These are phyloP conservation scores for Dorcoceras hygrometricum DNA, from an alignment of 257 asterid species.

Conservation along the genomic window DNA sequence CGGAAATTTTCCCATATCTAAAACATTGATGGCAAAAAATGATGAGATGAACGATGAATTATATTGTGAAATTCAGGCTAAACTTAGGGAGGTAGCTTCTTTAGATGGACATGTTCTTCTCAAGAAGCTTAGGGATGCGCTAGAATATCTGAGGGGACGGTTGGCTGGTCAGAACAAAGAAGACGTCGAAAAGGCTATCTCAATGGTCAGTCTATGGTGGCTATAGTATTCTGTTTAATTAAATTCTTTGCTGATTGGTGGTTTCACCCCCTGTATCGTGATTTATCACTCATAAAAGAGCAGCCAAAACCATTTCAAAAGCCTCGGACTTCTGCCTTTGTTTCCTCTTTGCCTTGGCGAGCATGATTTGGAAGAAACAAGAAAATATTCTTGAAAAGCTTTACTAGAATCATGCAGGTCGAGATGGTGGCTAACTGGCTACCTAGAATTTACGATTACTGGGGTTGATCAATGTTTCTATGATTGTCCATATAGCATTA, in stretches of 20 bases:
- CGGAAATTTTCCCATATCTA: neutral
- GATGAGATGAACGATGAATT: conserved; percentile 13
- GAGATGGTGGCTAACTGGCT: neutral
- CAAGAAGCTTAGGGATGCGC: conserved; percentile 95
- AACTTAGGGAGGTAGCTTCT: conserved; percentile 83
- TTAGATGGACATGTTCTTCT: conserved; percentile 94
- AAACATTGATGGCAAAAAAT: neutral
- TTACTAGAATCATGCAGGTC: too few species aligned
- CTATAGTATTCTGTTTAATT: neutral
- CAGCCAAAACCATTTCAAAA: neutral
- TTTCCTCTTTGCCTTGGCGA: neutral
- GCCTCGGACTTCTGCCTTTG: neutral
- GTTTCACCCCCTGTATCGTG: neutral
- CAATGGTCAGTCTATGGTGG: conserved; percentile 58
- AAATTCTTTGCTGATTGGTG: neutral
- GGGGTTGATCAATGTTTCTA: neutral
- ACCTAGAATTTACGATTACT: neutral
- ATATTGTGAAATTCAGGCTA: conserved; percentile 56
- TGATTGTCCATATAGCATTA: neutral
- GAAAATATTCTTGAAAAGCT: neutral
- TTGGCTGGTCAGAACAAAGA: conserved; percentile 79
- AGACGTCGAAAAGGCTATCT: conserved; percentile 86
- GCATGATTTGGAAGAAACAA: neutral
- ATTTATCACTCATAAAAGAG: neutral
- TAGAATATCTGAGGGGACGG: conserved; percentile 84